Base-by-base conservation (phyloP, 371 early-diverging fungal genomes). In the Smittium culicis region DNA sequence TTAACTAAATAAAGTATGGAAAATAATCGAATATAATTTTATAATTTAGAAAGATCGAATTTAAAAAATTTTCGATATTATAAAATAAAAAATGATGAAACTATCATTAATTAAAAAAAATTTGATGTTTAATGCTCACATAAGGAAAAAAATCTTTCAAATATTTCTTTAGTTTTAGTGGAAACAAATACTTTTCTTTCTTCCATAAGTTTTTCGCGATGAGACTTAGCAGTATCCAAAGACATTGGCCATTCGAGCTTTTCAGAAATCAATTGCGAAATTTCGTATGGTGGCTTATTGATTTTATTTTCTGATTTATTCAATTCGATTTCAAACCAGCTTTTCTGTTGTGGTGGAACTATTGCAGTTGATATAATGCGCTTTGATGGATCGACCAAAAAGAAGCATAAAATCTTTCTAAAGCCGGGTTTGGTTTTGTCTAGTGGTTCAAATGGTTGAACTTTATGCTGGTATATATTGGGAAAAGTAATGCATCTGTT, bases 401-500 rank as follows among this genome's bases (percentile, higher is more conserved):
- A 64, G 54, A 35, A 64, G 34, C 65, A 64, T 34, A 64, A 45
- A 11, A 64, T 64, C 30, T 64, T 64, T 35, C 65, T 64, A 54
- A 11, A 32, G 1, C 65, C 65, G 14, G 65, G 65, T 54, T 64
- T 64, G 1, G 65, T 64, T n/a, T 35, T 35, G 30, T 64, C 65
- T 11, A 24, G 45, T 3, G 45, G 27, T 34, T 64, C 65, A 45
- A 64, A 64, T 25, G 32, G 24, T 54, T 64, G 65, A 29, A 64
- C 65, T 45, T 75, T 70, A 71, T 85, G 86, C 69, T 85, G 87
- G 67, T 77, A 82, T 29, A 72, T 71, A 76, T 87, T 87, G 20
- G 87, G 87, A 66, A 85, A 87, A 25, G 72, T 78, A 34, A 87
- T 66, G 70, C 78, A 76, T 27, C 65, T 64, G 2, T 27, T 27